Base-by-base conservation (phyloP, 2,329 filamentous ascomycete species). In the Cytospora schulzeri region DNA sequence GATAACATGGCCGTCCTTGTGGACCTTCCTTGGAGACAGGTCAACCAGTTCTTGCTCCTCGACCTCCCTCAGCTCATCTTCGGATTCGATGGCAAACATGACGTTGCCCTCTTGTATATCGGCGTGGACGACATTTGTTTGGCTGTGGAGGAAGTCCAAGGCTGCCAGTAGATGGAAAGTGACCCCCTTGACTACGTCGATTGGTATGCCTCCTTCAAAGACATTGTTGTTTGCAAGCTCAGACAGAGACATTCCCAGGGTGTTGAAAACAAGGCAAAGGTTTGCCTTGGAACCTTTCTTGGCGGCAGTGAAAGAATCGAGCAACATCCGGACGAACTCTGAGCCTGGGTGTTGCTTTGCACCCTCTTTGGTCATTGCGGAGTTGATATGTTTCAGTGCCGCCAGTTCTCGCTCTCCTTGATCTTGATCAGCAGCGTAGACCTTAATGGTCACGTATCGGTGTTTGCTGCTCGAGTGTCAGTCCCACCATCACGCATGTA, bases 41-140 rank as follows among this genome's bases (percentile, higher is more conserved):
- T 58, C 57, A 15, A 24, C 29, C 45, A 56, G 45, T 41, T 64
- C 65, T 24, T 55, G 53, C 1, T 64, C 65, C 31, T 64, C 65
- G 14, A 66, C 22, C 48, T 48, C 53, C 12, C 38, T 19, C 26
- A 57, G 26, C 31, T 59, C 51, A 3, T 54, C 17, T 9, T 31
- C 14, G 3, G 60, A 31, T 29, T 31, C 33, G 15, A 60, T 22
- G 7, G 52, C n/a, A 22, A 64, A 54, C 53, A 66, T 38, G 57
- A 64, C 61, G 53, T 64, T 66, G 45, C 54, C 65, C 51, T 66
- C 61, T 29, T 66, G 57, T n/a, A 66, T 53, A 29, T 64, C 61
- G 48, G 52, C 60, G 28, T 66, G 60, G 22, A 66, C 50, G n/a
- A 63, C 31, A 4, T 55, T 62, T 11, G 60, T 55, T 19, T 66